Base-by-base conservation (phyloP, 2,329 filamentous ascomycete species). In the Fusarium decemcellulare region DNA sequence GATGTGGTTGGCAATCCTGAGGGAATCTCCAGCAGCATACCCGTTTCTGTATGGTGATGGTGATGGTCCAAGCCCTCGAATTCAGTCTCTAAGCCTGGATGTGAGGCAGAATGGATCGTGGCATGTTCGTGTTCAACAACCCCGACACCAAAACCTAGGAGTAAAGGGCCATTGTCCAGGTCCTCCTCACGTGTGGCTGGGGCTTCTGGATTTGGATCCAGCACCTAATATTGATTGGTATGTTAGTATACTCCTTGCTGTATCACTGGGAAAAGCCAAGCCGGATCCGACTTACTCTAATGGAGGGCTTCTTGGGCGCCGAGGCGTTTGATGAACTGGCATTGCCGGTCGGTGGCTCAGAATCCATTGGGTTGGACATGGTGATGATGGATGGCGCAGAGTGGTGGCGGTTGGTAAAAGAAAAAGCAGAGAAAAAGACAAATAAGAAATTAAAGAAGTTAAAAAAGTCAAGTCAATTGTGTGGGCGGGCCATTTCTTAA, bases 1-100 rank as follows among this genome's bases (percentile, higher is more conserved):
- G 1, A 9, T 37, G 12, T 0, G 11, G 16, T 18, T 1, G 5
- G 1, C 1, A 11, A 1, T 10, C 12, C 2, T 0, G 1, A 15
- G 2, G 32, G 30, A 5, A 52, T 0, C 0, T 3, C 16, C 3
- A 34, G 2, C 2, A 1, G 2, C 3, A 8, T 3, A 4, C 0
- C 40, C 1, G 11, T 2, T 6, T 14, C 30, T 11, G 14, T 2
- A 10, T 5, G 3, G 4, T 39, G 0, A 2, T 8, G 2, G 2
- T 2, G 23, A 23, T 23, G 23, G 5, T 5, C n/a, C 0, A 37
- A 8, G 1, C 0, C 0, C 37, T 8, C 36, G 12, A 32, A 10
- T 6, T n/a, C 11, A 10, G 10, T 6, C 8, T 30, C 50, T 6
- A 6, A 36, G 8, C 23, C 23, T 5, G 18, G 6, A 6, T 32